Base-by-base conservation (phyloP, 2,329 filamentous ascomycete species). In the Fusarium falciforme region DNA sequence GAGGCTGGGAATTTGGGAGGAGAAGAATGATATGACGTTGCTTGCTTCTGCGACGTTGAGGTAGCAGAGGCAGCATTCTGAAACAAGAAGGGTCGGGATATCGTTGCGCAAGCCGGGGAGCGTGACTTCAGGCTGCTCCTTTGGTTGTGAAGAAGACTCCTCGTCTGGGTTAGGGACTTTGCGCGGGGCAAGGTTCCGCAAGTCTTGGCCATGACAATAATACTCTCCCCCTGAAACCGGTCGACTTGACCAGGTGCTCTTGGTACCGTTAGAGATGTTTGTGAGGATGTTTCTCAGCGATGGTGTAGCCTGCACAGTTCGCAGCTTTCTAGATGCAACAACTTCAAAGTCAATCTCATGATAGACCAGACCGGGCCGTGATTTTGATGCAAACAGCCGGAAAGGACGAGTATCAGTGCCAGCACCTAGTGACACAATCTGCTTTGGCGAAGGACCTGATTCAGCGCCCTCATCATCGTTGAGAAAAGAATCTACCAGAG, bases 31-130 rank as follows among this genome's bases (percentile, higher is more conserved):
- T 25, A 97, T 82, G 6, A 96, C 90, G 2, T 84, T 83, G 40
- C 87, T 86, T 0, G 95, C 92, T 61, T 91, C 88, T 0, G 87
- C 78, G 0, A 91, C 88, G 10, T 92, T 87, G 1, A 99, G 89
- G 79, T 99, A 99, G 81, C 96, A 94, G 35, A 99, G 88, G 80
- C 96, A 99, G 87, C 96, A 98, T 83, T 99, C 96, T 0, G 96
- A 98, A 8, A 99, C 87, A 27, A 99, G 83, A 10, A 99, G 84
- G 0, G 96, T 99, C 0, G 96, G 94, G 0, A 94, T 27, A 80
- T 89, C 77, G 75, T 83, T 79, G 84, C 89, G 76, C 85, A 90
- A 74, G 76, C 87, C 87, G 0, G 80, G 75, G 2, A 84, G 64
- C 1, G 29, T 68, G 25, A 67, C 27, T 36, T 66, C 62, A n/a